A percentile compares a stretch with the other conserved stretches of the same genome.
These are phyloP conservation scores for Azolla pinnata DNA, from an alignment of 75 land plant genomes.

Conservation along the genomic window DNA sequence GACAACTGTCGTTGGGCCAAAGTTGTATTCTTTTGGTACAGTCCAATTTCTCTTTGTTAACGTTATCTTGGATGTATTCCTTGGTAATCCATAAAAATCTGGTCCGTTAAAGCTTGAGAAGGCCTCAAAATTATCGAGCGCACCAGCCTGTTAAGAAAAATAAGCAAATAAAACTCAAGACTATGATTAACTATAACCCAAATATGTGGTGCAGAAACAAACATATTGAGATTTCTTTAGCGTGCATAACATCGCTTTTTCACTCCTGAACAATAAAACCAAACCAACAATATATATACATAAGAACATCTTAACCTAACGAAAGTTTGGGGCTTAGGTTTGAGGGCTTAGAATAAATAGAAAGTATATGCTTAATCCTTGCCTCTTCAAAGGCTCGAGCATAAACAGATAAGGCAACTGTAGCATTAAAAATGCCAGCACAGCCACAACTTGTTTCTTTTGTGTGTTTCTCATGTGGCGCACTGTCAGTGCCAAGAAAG, in stretches of 20 bases:
- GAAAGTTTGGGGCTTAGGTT: too few species aligned
- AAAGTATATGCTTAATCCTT: conserved; percentile 3
- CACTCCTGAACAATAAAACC: too few species aligned
- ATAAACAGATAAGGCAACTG: conserved; percentile 74
- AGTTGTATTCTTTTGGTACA: conserved; percentile 61
- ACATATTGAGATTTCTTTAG: too few species aligned
- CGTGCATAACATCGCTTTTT: too few species aligned
- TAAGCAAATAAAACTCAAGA: too few species aligned
- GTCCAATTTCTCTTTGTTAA: conserved; percentile 50
- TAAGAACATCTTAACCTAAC: too few species aligned
- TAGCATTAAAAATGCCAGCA: conserved; percentile 85
- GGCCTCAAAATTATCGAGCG: conserved; percentile 84
- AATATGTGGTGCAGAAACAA: too few species aligned
- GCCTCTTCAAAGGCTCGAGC: conserved; percentile 90
- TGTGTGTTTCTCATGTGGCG: conserved; percentile 74
- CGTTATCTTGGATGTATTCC: conserved; percentile 59
- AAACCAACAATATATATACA: too few species aligned
- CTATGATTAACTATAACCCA: too few species aligned
- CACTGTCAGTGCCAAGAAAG: conserved; percentile 93
- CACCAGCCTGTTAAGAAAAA: conserved; percentile 42
- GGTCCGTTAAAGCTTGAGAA: conserved; percentile 97
- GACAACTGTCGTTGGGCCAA: conserved; percentile 58
- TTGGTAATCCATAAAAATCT: conserved; percentile 83
- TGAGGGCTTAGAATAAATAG: background rate
- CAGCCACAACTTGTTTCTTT: conserved; percentile 89